Conservation (phyloP, 768 basidiomycete species). For the Rhodotorula diobovata region DNA sequence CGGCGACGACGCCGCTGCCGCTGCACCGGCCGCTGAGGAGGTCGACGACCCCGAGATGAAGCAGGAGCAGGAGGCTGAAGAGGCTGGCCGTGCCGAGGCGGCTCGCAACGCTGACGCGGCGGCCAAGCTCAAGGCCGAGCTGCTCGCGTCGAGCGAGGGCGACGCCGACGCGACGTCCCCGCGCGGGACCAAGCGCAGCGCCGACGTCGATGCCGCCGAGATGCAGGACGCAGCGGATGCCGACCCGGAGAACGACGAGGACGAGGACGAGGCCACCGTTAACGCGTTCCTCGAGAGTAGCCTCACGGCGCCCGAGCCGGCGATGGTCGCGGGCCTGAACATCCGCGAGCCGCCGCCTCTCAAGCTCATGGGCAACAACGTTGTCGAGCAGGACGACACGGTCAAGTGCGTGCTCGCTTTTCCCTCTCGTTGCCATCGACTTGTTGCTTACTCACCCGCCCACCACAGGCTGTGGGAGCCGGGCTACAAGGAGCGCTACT, state of each 20-base stretch:
- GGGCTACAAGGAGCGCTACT: constrained; percentile 92
- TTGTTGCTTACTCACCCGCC: not conserved
- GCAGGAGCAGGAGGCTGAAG: constrained; percentile 34
- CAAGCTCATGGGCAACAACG: constrained; percentile 79
- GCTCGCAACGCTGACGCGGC: constrained; percentile 29
- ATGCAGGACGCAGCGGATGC: not conserved
- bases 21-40: not conserved
- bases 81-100: constrained; percentile 19
- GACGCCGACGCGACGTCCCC: constrained; percentile 30
- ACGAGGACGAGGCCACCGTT: constrained; percentile 43
- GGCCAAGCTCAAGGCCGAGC: constrained; percentile 24
- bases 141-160: not conserved
- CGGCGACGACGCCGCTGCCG: not conserved
- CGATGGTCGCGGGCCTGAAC: constrained; percentile 46
- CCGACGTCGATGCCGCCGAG: constrained; percentile 44
- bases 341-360: constrained; percentile 50
- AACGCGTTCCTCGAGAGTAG: constrained; percentile 30
- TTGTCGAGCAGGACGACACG: constrained; percentile 87
- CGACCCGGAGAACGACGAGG: constrained; percentile 35
- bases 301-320: constrained; percentile 52
- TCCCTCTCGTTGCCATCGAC: not conserved
- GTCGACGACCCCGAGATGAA: constrained; percentile 33
- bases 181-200: constrained; percentile 54
- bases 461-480: constrained; percentile 84
- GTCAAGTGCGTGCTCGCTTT: constrained; percentile 63